A percentile compares a stretch with the other conserved stretches of the same genome.
Evolutionary conservation across 768 basidiomycete genomes (phyloP).

Genomic region (Gymnopilus dilepis): DNA sequence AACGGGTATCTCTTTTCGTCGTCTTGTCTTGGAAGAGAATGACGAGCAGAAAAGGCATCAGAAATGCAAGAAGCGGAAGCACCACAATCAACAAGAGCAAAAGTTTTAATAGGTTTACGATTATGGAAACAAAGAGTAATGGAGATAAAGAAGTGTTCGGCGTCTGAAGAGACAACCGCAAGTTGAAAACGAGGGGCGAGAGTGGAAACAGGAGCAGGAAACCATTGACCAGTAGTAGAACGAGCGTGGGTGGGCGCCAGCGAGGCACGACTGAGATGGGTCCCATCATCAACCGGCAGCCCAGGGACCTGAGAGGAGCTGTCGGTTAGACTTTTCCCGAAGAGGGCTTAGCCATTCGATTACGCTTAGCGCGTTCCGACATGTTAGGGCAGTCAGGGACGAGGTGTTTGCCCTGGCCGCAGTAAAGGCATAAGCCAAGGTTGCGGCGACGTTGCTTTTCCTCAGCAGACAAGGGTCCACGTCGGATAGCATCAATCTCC

Average conservation of each 20-base stretch:
- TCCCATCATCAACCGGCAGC: constrained; percentile 33
- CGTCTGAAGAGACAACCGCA: constrained; percentile 17
- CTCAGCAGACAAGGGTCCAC: constrained; percentile 32
- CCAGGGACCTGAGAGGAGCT: constrained; percentile 30
- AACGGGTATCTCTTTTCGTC: constrained; percentile 34
- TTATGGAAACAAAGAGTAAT: constrained; percentile 37
- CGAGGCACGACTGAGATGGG: constrained; percentile 20
- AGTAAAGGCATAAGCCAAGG: constrained; percentile 41
- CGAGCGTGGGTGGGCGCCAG: constrained; percentile 22
- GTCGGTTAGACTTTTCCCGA: constrained; percentile 36
- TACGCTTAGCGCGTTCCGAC: constrained; percentile 4
- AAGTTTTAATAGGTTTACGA: constrained; percentile 31
- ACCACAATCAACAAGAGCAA: constrained; percentile 43
- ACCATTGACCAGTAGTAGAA: constrained; percentile 25
- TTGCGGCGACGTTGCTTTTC: constrained; percentile 30
- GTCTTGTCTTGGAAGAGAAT: constrained; percentile 39
- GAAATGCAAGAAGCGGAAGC: constrained; percentile 43
- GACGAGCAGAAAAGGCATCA: constrained; percentile 34
- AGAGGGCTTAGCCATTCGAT: constrained; percentile 11
- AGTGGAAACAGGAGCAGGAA: constrained; percentile 11
- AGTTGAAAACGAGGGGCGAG: constrained; percentile 28
- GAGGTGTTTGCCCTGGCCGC: constrained; percentile 35
- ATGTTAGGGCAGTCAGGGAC: constrained; percentile 32
- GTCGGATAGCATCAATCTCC: constrained; percentile 35
- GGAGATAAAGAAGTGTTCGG: constrained; percentile 35